Evolutionary conservation across 345 rosid genomes (phyloP), one percentile per base, ranked within the genome.

Genomic region (Salix dunnii): DNA sequence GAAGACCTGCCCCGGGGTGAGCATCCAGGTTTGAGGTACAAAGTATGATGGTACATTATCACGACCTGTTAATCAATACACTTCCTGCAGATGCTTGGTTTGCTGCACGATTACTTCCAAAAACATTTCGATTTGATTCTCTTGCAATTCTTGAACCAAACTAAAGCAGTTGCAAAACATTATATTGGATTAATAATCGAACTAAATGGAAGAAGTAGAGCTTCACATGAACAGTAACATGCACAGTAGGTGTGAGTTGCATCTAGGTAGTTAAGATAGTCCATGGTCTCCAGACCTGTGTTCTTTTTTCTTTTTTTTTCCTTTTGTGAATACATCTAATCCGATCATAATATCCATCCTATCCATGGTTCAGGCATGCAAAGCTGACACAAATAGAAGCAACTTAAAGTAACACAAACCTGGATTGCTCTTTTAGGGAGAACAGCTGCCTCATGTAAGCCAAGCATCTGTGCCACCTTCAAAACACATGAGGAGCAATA

Each of bases 31-130:
- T 30, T 12, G 63, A 2, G 48, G 30, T 35, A 11, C n/a, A 4
- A 53, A 53, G 74, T 33, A 31, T 10, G 48, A 33, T 28, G 20
- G 48, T 36, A 7, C 11, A 64, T 72, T 16, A 13, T 67, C 64
- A 76, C 23, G 51, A n/a, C 66, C n/a, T 30, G 64, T 70, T 55
- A 65, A 78, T 67, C 28, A 72, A 84, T 71, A 77, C 86, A 53
- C 97, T 90, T 68, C 97, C 99, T 0, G 97, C 97, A 63, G 97
- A 91, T 36, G 97, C 99, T 81, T 88, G 94, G 85, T 95, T 95
- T 18, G 99, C 99, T 0, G 97, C 97, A 1, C 97, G 97, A 71
- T 89, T 95, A 67, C 99, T 95, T 79, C 97, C 97, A 68, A 95
- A 93, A 68, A 89, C 93, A 88, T 89, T 90, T 55, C 93, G 74